phyloP scores from a whole-genome alignment of 2,329 filamentous ascomycete species.

The Trichoderma sp. region DNA sequence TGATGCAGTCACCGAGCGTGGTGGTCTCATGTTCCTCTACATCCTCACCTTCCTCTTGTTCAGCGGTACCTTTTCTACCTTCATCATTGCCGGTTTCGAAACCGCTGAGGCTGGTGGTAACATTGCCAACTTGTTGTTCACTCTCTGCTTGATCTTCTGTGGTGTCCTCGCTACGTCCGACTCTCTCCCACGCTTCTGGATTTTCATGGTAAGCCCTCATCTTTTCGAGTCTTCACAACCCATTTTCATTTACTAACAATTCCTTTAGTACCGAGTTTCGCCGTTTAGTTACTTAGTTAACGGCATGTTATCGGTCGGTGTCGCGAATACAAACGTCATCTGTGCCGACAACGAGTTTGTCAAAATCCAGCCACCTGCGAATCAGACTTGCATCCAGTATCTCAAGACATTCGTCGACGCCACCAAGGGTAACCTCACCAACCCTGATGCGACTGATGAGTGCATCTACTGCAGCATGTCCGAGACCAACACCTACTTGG shows the following conservation, averaged over 20 bases:
- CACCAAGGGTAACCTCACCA: slow-evolving; percentile 55
- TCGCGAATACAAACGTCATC: slow-evolving; percentile 65
- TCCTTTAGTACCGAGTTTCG: slow-evolving; percentile 64
- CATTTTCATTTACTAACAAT: background rate
- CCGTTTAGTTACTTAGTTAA: slow-evolving; percentile 81
- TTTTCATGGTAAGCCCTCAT: slow-evolving; percentile 60
- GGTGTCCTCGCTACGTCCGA: slow-evolving; percentile 68
- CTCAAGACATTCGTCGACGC: slow-evolving; percentile 50
- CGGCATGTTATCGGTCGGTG: slow-evolving; percentile 68
- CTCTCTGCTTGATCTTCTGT: slow-evolving; percentile 72
- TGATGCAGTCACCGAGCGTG: slow-evolving; percentile 65
- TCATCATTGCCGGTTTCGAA: slow-evolving; percentile 75
- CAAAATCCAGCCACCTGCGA: slow-evolving; percentile 60
- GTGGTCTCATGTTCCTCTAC: slow-evolving; percentile 77
- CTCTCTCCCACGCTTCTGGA: slow-evolving; percentile 72
- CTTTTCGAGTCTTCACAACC: background rate
- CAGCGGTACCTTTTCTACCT: slow-evolving; percentile 76
- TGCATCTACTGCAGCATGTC: slow-evolving; percentile 59
- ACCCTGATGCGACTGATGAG: slow-evolving; percentile 46
- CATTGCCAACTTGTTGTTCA: slow-evolving; percentile 74
- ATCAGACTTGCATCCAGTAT: slow-evolving; percentile 63
- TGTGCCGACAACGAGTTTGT: slow-evolving; percentile 73
- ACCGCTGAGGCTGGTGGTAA: slow-evolving; percentile 75
- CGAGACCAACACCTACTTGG: slow-evolving; percentile 55
- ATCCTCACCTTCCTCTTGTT: slow-evolving; percentile 76